Conservation (phyloP, 768 basidiomycete genomes). For the Termitomyces titanicus region DNA sequence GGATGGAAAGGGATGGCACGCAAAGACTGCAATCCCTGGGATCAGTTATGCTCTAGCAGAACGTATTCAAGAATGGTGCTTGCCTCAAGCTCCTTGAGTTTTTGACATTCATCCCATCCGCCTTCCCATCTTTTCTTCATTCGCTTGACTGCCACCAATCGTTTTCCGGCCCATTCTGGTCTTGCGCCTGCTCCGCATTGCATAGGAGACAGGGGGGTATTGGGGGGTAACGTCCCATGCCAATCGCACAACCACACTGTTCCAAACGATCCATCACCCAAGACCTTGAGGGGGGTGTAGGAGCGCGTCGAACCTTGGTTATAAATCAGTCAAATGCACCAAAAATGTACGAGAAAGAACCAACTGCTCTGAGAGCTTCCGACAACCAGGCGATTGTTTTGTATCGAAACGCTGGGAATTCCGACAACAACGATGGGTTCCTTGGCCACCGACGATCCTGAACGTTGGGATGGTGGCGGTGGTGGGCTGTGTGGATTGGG, state of each 20-base stretch:
- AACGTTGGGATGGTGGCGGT: conserved; percentile 23
- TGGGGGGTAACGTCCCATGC: conserved; percentile 92
- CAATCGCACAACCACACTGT: conserved; percentile 99
- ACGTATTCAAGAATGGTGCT: conserved; percentile 23
- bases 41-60: conserved; percentile 8
- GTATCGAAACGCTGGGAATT: conserved; percentile 74
- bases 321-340: conserved; percentile 11
- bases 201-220: conserved; percentile 91
- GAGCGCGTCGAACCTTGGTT: conserved; percentile 78
- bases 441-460: conserved; percentile 35
- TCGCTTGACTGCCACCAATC: conserved; percentile 93
- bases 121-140: conserved; percentile 99
- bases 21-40: conserved; percentile 62
- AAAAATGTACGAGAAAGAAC: conserved; percentile 26
- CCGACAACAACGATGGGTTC: conserved; percentile 67
- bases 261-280: conserved; percentile 98
- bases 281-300: conserved; percentile 92
- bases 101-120: conserved; percentile 96
- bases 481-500: conserved; percentile 26
- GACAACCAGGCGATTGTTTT: conserved; percentile 65
- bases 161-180: conserved; percentile 92
- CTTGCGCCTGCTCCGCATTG: conserved; percentile 90
- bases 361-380: conserved; percentile 69
- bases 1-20: conserved; percentile 93
- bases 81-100: conserved; percentile 93